These are phyloP conservation scores for Apophysomyces elegans DNA, from an alignment of 371 early-diverging fungal genomes.

Conservation along the genomic window DNA sequence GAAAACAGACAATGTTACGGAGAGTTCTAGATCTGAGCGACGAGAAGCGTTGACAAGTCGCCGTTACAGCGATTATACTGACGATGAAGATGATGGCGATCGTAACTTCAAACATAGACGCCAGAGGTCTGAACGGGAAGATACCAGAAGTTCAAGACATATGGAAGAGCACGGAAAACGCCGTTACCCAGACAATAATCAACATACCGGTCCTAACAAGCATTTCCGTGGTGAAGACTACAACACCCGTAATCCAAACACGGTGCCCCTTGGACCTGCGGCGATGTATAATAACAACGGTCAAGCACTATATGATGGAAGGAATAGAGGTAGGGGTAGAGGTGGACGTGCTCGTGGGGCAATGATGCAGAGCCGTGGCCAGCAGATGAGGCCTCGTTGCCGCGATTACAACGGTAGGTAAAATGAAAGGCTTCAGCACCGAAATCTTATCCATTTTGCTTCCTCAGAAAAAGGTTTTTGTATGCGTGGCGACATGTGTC, in stretches of 20 bases:
- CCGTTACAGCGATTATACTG: slow-evolving; percentile 53
- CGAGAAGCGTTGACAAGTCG: slow-evolving; percentile 14
- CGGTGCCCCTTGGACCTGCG: slow-evolving; percentile 25
- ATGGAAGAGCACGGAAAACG: slow-evolving; percentile 24
- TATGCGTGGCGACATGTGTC: slow-evolving; percentile 77
- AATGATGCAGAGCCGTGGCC: slow-evolving; percentile 10
- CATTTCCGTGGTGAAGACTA: slow-evolving; percentile 29
- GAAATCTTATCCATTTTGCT: not conserved
- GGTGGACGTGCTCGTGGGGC: slow-evolving; percentile 23
- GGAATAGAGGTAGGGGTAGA: slow-evolving; percentile 33
- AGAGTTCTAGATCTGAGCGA: slow-evolving; percentile 12
- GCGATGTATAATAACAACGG: slow-evolving; percentile 26
- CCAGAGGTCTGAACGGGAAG: slow-evolving; percentile 47
- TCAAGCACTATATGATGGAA: slow-evolving; percentile 17
- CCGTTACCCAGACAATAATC: slow-evolving; percentile 27
- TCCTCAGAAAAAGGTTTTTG: slow-evolving; percentile 68
- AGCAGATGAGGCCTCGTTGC: slow-evolving; percentile 50
- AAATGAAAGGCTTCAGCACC: not conserved
- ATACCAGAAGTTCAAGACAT: slow-evolving; percentile 14
- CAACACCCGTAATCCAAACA: slow-evolving; percentile 14
- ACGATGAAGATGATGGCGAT: slow-evolving; percentile 69
- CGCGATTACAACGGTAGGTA: slow-evolving; percentile 71
- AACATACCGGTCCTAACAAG: slow-evolving; percentile 25
- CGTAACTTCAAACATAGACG: slow-evolving; percentile 77
- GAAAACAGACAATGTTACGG: not conserved